Percentiles rank a stretch among this genome's conserved stretches.
Evolutionary conservation across 306 rosid species (phyloP).

Genomic region (Morella rubra): DNA sequence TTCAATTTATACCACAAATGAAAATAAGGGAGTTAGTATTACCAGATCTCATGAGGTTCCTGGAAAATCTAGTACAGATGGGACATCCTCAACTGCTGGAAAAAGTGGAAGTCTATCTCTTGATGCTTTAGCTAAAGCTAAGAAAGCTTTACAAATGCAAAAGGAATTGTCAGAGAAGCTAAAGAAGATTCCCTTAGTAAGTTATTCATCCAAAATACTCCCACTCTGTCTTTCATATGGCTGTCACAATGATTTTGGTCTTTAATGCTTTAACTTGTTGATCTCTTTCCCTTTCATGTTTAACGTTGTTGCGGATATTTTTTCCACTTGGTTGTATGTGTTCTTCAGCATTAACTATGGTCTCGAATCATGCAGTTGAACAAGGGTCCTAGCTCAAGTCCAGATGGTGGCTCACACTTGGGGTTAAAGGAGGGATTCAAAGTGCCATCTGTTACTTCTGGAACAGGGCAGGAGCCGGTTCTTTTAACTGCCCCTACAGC

Average conservation of each 20-base stretch:
- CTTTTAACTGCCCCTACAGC: slow-evolving; percentile 31
- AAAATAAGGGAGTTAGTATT: slow-evolving; percentile 99
- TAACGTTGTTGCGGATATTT: not conserved
- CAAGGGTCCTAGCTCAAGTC: slow-evolving; percentile 49
- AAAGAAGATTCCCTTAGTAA: slow-evolving; percentile 75
- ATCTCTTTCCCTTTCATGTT: not conserved
- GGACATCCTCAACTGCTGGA: slow-evolving; percentile 94
- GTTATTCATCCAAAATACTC: slow-evolving; percentile 13
- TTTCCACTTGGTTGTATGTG: slow-evolving; percentile 10
- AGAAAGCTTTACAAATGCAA: slow-evolving; percentile 78
- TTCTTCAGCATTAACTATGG: slow-evolving; percentile 29
- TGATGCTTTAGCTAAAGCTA: slow-evolving; percentile 85
- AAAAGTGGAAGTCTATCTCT: slow-evolving; percentile 74
- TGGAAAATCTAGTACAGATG: slow-evolving; percentile 99
- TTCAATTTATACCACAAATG: slow-evolving; percentile 94
- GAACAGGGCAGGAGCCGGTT: slow-evolving; percentile 13
- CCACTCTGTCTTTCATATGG: not conserved
- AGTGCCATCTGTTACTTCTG: slow-evolving; percentile 32
- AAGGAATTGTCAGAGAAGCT: slow-evolving; percentile 75
- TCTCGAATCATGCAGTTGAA: slow-evolving; percentile 56
- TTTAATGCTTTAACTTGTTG: not conserved
- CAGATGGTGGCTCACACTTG: slow-evolving; percentile 41
- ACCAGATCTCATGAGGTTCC: slow-evolving; percentile 99
- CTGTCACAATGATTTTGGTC: not conserved
- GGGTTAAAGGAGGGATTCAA: slow-evolving; percentile 46